Evolutionary conservation across 352 stramenopile species (phyloP).

Genomic region (Nothophytophthora sp.): DNA sequence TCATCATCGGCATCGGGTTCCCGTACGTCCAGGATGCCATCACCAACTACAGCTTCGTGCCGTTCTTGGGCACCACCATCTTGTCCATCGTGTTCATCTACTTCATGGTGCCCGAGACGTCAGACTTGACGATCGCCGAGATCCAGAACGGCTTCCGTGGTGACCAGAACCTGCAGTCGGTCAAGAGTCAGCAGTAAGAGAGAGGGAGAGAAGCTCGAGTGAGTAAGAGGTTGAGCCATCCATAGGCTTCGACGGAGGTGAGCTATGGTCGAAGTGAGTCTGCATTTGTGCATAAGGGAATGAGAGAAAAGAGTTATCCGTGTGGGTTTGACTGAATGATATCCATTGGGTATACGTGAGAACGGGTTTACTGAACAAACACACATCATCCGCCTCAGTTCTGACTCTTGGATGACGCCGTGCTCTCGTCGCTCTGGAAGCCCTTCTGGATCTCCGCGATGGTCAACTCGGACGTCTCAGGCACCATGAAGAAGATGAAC

Average conservation of each 20-base stretch:
- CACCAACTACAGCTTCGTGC: conserved; percentile 41
- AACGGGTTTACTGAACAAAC: too few species aligned
- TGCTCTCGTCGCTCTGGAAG: conserved; percentile 28
- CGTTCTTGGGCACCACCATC: conserved; percentile 44
- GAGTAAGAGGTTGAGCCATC: too few species aligned
- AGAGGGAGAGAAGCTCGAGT: too few species aligned
- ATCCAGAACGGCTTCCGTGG: conserved; percentile 45
- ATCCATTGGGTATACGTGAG: too few species aligned
- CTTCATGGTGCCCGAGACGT: conserved; percentile 53
- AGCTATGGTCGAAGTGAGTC: too few species aligned
- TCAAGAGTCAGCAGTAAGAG: conserved; percentile 22
- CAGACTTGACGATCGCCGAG: conserved; percentile 52
- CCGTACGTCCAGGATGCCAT: conserved; percentile 50
- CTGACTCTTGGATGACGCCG: conserved; percentile 14
- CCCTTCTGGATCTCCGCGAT: conserved; percentile 60
- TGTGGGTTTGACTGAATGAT: too few species aligned
- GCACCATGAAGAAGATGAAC: conserved; percentile 50
- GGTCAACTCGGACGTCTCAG: conserved; percentile 64
- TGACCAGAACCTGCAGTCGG: conserved; percentile 14
- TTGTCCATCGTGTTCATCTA: conserved; percentile 37
- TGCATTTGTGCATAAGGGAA: too few species aligned
- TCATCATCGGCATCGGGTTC: conserved; percentile 51
- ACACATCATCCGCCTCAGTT: neutral
- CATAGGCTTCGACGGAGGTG: too few species aligned
- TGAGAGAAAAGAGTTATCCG: too few species aligned